A percentile compares a stretch with the other conserved stretches of the same genome.
phyloP scores from a whole-genome alignment of 2,329 filamentous ascomycete species.

The Neonectria punicea region DNA sequence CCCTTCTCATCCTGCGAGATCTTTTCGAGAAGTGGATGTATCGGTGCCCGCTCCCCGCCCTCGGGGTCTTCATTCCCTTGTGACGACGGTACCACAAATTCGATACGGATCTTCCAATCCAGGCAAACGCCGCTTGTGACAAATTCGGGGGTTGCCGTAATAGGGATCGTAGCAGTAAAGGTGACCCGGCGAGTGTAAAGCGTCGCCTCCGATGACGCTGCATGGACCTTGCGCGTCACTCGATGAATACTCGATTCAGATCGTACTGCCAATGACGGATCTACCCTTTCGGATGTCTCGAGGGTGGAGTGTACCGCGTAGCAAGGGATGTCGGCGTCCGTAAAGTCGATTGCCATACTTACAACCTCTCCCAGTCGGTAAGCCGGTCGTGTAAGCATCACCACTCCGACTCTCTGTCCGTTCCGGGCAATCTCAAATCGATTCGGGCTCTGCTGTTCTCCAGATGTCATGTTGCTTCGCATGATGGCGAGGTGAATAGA shows the following conservation, averaged over 20 bases:
- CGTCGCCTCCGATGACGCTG: constrained; percentile 81
- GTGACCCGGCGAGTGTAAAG: constrained; percentile 82
- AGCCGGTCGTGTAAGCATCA: constrained; percentile 87
- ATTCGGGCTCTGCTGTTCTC: constrained; percentile 84
- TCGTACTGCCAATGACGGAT: constrained; percentile 81
- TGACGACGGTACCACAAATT: constrained; percentile 86
- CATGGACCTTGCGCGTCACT: constrained; percentile 85
- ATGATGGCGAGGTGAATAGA: constrained; percentile 92
- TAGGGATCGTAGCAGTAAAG: constrained; percentile 86
- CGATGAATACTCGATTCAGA: constrained; percentile 87
- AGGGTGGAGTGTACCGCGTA: constrained; percentile 87
- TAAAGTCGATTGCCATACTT: constrained; percentile 86
- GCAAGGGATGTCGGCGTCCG: constrained; percentile 79
- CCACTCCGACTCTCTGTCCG: constrained; percentile 88
- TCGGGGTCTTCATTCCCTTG: constrained; percentile 44
- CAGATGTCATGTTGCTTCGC: constrained; percentile 75
- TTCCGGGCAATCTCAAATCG: constrained; percentile 95
- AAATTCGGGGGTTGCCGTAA: constrained; percentile 87
- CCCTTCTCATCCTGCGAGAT: constrained; percentile 83
- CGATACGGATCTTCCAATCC: constrained; percentile 89
- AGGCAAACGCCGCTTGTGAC: constrained; percentile 88
- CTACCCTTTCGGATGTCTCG: constrained; percentile 87
- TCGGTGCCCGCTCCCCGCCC: constrained; percentile 33
- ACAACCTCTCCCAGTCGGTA: constrained; percentile 91
- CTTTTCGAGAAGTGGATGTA: constrained; percentile 75